Evolutionary conservation across 1,284 basidiomycete species (phyloP).

Genomic region (Leccinum pachyderme): DNA sequence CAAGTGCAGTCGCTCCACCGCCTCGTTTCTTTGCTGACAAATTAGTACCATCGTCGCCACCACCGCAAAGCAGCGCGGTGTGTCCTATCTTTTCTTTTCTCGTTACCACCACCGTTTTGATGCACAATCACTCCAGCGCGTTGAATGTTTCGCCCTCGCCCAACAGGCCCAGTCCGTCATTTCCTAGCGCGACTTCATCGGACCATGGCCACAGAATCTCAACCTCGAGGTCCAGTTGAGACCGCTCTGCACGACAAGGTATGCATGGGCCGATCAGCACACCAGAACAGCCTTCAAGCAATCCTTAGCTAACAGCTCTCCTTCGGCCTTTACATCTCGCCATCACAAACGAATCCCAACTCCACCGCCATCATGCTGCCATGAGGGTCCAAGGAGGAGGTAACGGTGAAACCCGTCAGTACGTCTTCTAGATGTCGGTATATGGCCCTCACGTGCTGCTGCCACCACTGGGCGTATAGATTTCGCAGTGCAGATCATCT

Average conservation of each 20-base stretch:
- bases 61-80: not conserved
- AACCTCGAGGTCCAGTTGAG: constrained; percentile 43
- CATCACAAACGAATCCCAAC: constrained; percentile 73
- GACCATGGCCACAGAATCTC: constrained; percentile 28
- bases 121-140: constrained; percentile 15
- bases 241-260: constrained; percentile 56
- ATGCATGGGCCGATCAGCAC: constrained; percentile 22
- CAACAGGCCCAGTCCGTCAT: constrained; percentile 21
- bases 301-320: constrained; percentile 50
- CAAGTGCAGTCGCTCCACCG: constrained; percentile 1
- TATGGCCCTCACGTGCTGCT: constrained; percentile 27
- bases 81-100: constrained; percentile 8
- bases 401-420: constrained; percentile 71
- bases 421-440: constrained; percentile 17
- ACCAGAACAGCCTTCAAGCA: constrained; percentile 20
- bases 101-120: constrained; percentile 19
- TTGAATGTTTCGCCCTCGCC: constrained; percentile 27
- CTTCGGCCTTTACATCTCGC: constrained; percentile 57
- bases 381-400: constrained; percentile 66
- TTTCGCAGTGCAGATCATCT: constrained; percentile 71
- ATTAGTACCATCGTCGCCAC: constrained; percentile 1
- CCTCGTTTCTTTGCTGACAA: constrained; percentile 27
- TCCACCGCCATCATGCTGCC: constrained; percentile 73
- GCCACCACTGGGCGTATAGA: constrained; percentile 44
- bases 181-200: constrained; percentile 20